Base-by-base conservation (phyloP, 345 rosid genomes). In the Arabidopsis arenosa region DNA sequence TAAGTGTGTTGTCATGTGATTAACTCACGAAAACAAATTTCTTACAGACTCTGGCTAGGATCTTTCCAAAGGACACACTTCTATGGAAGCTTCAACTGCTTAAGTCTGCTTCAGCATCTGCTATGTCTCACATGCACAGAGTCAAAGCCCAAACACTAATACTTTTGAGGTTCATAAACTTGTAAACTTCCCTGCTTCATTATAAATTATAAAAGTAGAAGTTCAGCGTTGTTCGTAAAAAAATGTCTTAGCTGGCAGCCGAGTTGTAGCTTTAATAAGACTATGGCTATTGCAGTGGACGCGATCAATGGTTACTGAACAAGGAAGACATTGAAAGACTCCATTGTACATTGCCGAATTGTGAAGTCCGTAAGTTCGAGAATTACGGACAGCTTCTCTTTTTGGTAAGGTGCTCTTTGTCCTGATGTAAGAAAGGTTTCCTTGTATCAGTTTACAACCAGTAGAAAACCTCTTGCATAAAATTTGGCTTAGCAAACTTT, bases 21-120 rank as follows among this genome's bases (percentile, higher is more conserved):
- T 44, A 65, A 48, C 21, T 55, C 51, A 41, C 9, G 35, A 6
- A 14, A 51, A 11, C 1, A 56, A 35, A 63, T 72, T 49, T 26
- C 54, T 70, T 56, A 52, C 90, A 94, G 98, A 84, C 83, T 76
- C 77, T 87, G 70, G 49, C 74, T 30, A 85, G 78, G 65, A 80
- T 88, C 37, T 76, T 90, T 47, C 87, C 94, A 0, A 88, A 80
- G 79, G 88, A 86, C 55, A 87, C 96, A 17, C 84, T 93, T 80
- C 78, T 76, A 5, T 93, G 96, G 98, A 91, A 89, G 84, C 84
- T 93, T 70, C 80, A 81, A 55, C 65, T 93, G 83, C 88, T 87
- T 28, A 81, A 79, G 70, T 78, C 86, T 76, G 89, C 89, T 78
- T 77, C 94, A 48, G 81, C 83, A 70, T 83, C 75, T 75, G 85